Percentiles rank a stretch among this genome's conserved stretches.
These are phyloP conservation scores for Ceratopteris richardii DNA, from an alignment of 75 land plant genomes.

Conservation along the genomic window DNA sequence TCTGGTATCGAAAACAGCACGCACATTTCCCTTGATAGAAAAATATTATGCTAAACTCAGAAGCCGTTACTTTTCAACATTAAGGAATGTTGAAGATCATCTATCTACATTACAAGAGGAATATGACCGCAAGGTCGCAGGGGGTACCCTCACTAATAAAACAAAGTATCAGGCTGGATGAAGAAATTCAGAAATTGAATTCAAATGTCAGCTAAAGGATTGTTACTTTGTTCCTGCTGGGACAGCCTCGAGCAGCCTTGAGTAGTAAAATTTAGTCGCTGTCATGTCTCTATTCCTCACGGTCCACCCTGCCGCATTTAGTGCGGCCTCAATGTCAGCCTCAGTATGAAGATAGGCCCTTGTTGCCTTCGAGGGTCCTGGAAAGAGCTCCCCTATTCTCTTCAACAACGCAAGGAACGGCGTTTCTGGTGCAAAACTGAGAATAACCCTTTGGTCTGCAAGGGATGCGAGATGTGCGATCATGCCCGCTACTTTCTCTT, in stretches of 20 bases:
- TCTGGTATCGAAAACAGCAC: too few species aligned
- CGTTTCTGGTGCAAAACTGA: conserved; percentile 95
- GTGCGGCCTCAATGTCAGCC: conserved; percentile 84
- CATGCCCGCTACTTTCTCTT: conserved; percentile 83
- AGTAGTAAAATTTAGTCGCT: conserved; percentile 83
- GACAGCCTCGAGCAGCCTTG: conserved; percentile 81
- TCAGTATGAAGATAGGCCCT: conserved; percentile 94
- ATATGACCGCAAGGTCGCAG: too few species aligned
- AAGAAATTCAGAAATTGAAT: too few species aligned
- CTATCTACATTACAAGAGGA: too few species aligned
- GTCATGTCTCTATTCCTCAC: conserved; percentile 61
- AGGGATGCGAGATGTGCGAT: conserved; percentile 81
- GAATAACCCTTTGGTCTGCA: conserved; percentile 64
- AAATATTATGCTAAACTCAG: too few species aligned
- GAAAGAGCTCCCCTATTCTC: conserved; percentile 93
- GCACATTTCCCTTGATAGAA: too few species aligned
- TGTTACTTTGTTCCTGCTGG: conserved; percentile 39
- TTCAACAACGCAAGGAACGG: conserved; percentile 65
- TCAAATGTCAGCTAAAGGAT: too few species aligned
- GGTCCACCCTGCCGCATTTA: conserved; percentile 76
- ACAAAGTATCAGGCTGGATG: too few species aligned
- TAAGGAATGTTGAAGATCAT: too few species aligned
- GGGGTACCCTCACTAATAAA: too few species aligned
- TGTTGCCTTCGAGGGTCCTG: conserved; percentile 96
- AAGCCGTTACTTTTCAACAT: too few species aligned